Conservation (phyloP, 148 eudicot genomes). For the Rheum nobile region DNA sequence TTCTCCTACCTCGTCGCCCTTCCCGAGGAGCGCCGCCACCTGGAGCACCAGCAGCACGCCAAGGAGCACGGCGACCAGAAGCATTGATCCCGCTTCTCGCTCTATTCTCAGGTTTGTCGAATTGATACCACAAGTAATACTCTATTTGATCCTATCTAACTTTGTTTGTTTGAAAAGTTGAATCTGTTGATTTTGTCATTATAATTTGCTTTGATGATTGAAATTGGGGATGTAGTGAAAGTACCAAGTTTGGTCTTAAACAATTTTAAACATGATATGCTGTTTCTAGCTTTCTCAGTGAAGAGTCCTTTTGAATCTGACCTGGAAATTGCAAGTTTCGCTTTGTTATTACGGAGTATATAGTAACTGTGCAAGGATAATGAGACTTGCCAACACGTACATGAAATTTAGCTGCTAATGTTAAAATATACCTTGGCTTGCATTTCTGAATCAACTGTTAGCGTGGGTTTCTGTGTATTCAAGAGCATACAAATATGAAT, state of each 20-base stretch:
- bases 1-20: constrained; percentile 92
- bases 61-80: constrained; percentile 33
- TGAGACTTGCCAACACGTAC: neutral
- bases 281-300: too few relatives aligned
- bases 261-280: too few relatives aligned
- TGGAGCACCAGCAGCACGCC: constrained; percentile 58
- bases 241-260: neutral
- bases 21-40: constrained; percentile 95
- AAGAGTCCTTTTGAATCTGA: too few relatives aligned
- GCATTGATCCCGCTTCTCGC: neutral
- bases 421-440: too few relatives aligned
- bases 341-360: neutral
- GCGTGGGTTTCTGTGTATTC: too few relatives aligned
- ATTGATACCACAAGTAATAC: neutral
- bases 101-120: neutral
- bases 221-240: neutral
- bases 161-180: neutral
- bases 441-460: too few relatives aligned
- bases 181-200: neutral
- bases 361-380: neutral
- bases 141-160: neutral
- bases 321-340: neutral
- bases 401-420: too few relatives aligned
- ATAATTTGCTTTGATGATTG: neutral
- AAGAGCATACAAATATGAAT: neutral